These are phyloP conservation scores for Trypanosoma conorhini DNA, from an alignment of 208 protist genomes.

Conservation along the genomic window DNA sequence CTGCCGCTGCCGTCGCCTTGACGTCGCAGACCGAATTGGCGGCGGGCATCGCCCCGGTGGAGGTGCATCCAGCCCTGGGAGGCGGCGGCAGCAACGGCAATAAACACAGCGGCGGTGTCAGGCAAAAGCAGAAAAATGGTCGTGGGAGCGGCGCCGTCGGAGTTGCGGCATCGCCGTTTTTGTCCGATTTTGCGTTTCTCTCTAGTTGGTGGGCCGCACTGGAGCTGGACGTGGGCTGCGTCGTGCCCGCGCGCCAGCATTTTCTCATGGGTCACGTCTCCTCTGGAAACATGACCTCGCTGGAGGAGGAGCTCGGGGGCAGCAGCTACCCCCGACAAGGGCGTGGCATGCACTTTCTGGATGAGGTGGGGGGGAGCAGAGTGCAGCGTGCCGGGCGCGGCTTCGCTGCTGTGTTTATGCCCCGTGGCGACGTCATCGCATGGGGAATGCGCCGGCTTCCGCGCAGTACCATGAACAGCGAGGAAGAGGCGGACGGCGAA, in stretches of 20 bases:
- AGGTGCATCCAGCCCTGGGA: neutral
- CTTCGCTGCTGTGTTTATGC: constrained; percentile 55
- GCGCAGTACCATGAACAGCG: neutral
- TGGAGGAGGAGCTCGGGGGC: constrained; percentile 1
- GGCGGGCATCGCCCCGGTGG: neutral
- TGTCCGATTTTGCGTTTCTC: constrained; percentile 32
- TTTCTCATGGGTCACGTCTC: neutral
- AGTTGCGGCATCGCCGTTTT: constrained; percentile 20
- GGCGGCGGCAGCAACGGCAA: neutral
- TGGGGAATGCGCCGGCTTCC: constrained; percentile 28
- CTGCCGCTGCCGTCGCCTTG: neutral
- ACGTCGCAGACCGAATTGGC: neutral
- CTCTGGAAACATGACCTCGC: constrained; percentile 2
- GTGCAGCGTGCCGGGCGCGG: constrained; percentile 17
- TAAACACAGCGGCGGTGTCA: neutral
- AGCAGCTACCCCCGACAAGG: neutral
- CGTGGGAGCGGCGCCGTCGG: neutral
- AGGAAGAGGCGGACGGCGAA: neutral
- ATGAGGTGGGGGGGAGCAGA: constrained; percentile 10
- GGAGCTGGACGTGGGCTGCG: constrained; percentile 29
- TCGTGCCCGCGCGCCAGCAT: neutral
- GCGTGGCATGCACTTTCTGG: constrained; percentile 5
- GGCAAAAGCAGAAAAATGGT: neutral
- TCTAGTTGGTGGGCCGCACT: constrained; percentile 36
- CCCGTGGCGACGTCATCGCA: constrained; percentile 40